Evolutionary conservation across 768 basidiomycete genomes (phyloP).

Genomic region (Phanerodontia chrysosporium): DNA sequence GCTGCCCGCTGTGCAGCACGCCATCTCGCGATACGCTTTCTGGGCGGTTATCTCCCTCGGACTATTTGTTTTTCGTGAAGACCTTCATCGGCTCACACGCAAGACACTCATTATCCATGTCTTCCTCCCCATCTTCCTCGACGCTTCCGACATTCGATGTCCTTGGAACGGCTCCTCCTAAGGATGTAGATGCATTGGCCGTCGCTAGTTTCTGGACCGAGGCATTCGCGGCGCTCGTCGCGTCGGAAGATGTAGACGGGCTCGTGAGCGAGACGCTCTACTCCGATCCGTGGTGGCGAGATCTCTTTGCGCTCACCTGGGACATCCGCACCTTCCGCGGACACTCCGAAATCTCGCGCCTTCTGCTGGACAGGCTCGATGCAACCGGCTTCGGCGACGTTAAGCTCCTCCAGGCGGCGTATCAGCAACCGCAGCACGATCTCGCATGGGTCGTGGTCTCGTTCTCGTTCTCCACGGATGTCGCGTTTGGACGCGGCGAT

Average conservation of each 20-base stretch:
- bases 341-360: slow-evolving; percentile 22
- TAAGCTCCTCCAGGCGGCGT: slow-evolving; percentile 14
- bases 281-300: slow-evolving; percentile 14
- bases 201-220: background rate
- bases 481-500: slow-evolving; percentile 37
- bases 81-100: background rate
- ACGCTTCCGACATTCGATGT: background rate
- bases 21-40: no score
- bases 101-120: background rate
- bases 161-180: background rate
- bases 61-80: no score
- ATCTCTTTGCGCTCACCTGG: slow-evolving; percentile 22
- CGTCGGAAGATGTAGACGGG: background rate
- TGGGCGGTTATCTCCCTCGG: no score
- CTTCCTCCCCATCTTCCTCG: background rate
- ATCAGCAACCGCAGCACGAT: slow-evolving; percentile 21
- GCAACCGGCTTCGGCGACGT: slow-evolving; percentile 16
- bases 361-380: slow-evolving; percentile 24
- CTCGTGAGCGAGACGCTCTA: background rate
- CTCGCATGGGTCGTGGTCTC: slow-evolving; percentile 25
- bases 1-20: no score
- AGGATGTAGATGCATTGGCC: background rate
- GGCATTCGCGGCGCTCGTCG: background rate
- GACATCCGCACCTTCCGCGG: slow-evolving; percentile 36
- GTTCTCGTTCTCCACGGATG: slow-evolving; percentile 40